Percentiles rank a stretch among this genome's conserved stretches.
phyloP scores from a whole-genome alignment of 768 basidiomycete genomes.

The Pisolithus marmoratus region DNA sequence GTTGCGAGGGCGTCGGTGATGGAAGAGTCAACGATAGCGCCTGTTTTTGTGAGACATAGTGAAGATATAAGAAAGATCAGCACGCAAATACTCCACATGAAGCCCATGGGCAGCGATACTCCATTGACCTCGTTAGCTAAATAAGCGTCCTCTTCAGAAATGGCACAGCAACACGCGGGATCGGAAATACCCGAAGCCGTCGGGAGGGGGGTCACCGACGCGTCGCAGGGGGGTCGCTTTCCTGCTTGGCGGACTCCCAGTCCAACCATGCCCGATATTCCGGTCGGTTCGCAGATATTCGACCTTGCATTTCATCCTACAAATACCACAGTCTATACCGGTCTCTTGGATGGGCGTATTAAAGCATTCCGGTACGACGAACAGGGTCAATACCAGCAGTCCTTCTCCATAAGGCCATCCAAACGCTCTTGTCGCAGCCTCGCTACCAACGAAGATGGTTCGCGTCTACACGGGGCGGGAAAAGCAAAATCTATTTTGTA shows the following conservation, averaged over 20 bases:
- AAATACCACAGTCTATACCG: slow-evolving; percentile 63
- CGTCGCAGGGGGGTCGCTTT: no score
- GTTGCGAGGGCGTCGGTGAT: slow-evolving; percentile 25
- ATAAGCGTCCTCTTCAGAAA: not conserved
- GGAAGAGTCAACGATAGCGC: slow-evolving; percentile 23
- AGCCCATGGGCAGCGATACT: slow-evolving; percentile 31
- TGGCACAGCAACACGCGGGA: not conserved
- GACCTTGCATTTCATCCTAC: slow-evolving; percentile 86
- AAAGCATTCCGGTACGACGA: slow-evolving; percentile 79
- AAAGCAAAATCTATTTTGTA: slow-evolving; percentile 79
- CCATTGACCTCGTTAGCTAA: slow-evolving; percentile 20
- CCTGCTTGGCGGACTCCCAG: not conserved
- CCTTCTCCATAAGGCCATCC: slow-evolving; percentile 65
- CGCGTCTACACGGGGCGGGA: slow-evolving; percentile 68
- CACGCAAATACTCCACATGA: slow-evolving; percentile 19
- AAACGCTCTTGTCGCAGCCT: slow-evolving; percentile 82
- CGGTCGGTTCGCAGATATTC: slow-evolving; percentile 75
- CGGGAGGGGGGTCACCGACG: not conserved
- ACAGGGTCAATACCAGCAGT: slow-evolving; percentile 48
- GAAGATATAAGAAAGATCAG: slow-evolving; percentile 22
- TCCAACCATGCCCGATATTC: slow-evolving; percentile 53
- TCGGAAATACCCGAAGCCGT: not conserved
- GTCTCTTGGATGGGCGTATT: slow-evolving; percentile 76
- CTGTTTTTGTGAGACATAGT: slow-evolving; percentile 28
- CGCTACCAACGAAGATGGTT: slow-evolving; percentile 61